A percentile compares a stretch with the other conserved stretches of the same genome.
These are phyloP conservation scores for Pyrenula aspistea DNA, from an alignment of 495 filamentous ascomycete genomes.

Conservation along the genomic window DNA sequence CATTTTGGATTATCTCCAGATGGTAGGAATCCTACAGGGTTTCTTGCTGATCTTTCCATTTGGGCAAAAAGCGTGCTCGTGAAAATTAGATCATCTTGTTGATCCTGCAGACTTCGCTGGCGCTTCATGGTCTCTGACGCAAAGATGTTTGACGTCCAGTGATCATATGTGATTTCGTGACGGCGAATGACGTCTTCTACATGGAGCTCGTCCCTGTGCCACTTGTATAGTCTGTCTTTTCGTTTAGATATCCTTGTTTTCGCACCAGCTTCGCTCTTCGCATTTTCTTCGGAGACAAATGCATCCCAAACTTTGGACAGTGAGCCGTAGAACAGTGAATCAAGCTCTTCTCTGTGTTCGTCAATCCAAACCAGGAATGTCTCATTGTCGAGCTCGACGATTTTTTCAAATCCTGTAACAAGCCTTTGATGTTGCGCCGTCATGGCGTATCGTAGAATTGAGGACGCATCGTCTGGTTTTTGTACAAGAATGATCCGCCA, in stretches of 20 bases:
- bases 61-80: slow-evolving; percentile 59
- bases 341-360: slow-evolving; percentile 66
- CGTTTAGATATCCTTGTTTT: slow-evolving; percentile 56
- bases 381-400: slow-evolving; percentile 77
- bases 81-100: slow-evolving; percentile 75
- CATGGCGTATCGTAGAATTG: slow-evolving; percentile 57
- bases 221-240: slow-evolving; percentile 68
- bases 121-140: slow-evolving; percentile 84
- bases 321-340: slow-evolving; percentile 64
- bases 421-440: slow-evolving; percentile 56
- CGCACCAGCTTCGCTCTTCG: slow-evolving; percentile 57
- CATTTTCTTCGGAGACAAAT: slow-evolving; percentile 71
- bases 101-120: slow-evolving; percentile 76
- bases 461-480: slow-evolving; percentile 71
- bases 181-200: slow-evolving; percentile 59
- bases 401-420: slow-evolving; percentile 66
- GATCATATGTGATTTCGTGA: slow-evolving; percentile 71
- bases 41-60: slow-evolving; percentile 58
- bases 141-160: slow-evolving; percentile 92
- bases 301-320: slow-evolving; percentile 74
- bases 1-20: slow-evolving; percentile 56
- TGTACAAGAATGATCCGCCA: slow-evolving; percentile 90
- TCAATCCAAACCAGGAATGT: slow-evolving; percentile 83
- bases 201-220: slow-evolving; percentile 54
- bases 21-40: slow-evolving; percentile 69